Conservation (phyloP, 306 rosid genomes). For the Carpinus viminea region DNA sequence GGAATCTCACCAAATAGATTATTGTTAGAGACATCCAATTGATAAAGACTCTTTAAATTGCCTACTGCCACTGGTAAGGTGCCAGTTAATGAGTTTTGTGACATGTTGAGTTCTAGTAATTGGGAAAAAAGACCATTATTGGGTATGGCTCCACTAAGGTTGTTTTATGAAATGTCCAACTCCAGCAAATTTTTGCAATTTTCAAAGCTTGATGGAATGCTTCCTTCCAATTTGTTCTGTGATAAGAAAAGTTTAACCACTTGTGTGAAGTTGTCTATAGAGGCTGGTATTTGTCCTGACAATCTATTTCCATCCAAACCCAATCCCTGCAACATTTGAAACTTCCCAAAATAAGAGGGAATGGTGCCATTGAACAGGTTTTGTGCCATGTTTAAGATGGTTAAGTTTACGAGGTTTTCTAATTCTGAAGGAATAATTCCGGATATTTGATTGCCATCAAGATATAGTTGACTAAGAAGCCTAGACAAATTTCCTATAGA, state of each 20-base stretch:
- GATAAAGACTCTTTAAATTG: too few relatives aligned
- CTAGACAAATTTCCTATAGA: slow-evolving; percentile 35
- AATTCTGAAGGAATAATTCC: slow-evolving; percentile 31
- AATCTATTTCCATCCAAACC: slow-evolving; percentile 9
- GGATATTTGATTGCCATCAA: slow-evolving; percentile 9
- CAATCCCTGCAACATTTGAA: slow-evolving; percentile 13
- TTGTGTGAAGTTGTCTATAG: slow-evolving; percentile 33
- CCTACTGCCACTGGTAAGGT: too few relatives aligned
- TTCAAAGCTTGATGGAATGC: slow-evolving; percentile 30
- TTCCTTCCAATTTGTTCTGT: slow-evolving; percentile 35
- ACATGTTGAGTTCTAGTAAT: slow-evolving; percentile 19
- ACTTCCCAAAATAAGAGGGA: slow-evolving; percentile 33
- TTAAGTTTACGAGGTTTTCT: slow-evolving; percentile 24
- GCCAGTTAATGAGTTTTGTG: slow-evolving; percentile 12
- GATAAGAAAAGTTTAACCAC: slow-evolving; percentile 1
- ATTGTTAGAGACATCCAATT: too few relatives aligned
- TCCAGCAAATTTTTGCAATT: slow-evolving; percentile 7
- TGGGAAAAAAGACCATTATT: neutral
- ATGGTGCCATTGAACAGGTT: slow-evolving; percentile 24
- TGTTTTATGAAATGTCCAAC: slow-evolving; percentile 4
- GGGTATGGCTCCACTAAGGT: slow-evolving; percentile 35
- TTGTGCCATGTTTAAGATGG: neutral
- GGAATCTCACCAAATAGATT: too few relatives aligned
- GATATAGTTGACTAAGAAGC: neutral
- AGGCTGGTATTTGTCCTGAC: slow-evolving; percentile 26